Evolutionary conservation across 805 yeast species (phyloP).

Genomic region (Suhomyces sp.): DNA sequence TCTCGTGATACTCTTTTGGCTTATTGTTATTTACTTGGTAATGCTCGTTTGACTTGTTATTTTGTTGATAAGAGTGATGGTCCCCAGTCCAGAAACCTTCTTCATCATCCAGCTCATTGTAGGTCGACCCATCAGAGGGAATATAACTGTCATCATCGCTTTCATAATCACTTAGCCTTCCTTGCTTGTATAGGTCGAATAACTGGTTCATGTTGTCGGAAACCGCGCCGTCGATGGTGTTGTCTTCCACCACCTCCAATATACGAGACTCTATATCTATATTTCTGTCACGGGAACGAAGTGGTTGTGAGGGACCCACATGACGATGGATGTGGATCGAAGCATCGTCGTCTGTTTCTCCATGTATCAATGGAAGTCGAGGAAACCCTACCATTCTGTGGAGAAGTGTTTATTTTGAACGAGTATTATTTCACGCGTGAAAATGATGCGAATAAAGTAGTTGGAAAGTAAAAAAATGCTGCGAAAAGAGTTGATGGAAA

Average conservation of each 20-base stretch:
- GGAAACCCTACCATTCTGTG: conserved; percentile 25
- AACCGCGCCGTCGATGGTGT: conserved; percentile 4
- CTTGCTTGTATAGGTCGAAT: conserved; percentile 10
- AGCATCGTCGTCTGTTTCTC: conserved; percentile 42
- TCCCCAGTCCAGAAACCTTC: conserved; percentile 3
- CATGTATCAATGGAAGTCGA: conserved; percentile 33
- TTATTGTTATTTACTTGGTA: neutral
- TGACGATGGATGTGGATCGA: conserved; percentile 38
- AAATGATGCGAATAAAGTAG: neutral
- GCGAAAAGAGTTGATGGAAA: no score
- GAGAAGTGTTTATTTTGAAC: neutral
- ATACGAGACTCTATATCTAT: conserved; percentile 18
- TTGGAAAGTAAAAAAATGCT: no score
- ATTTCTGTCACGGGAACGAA: conserved; percentile 16
- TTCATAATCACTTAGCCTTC: conserved; percentile 4
- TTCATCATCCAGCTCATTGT: conserved; percentile 12
- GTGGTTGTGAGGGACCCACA: conserved; percentile 39
- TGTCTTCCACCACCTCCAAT: conserved; percentile 14
- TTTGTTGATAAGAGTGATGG: neutral
- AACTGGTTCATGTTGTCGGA: conserved; percentile 7
- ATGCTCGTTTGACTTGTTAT: neutral
- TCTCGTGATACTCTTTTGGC: neutral
- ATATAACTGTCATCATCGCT: conserved; percentile 4
- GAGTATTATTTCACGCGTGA: neutral
- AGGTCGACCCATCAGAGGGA: conserved; percentile 2